These are phyloP conservation scores for Entomophthora muscae DNA, from an alignment of 371 early-diverging fungal species.

Conservation along the genomic window DNA sequence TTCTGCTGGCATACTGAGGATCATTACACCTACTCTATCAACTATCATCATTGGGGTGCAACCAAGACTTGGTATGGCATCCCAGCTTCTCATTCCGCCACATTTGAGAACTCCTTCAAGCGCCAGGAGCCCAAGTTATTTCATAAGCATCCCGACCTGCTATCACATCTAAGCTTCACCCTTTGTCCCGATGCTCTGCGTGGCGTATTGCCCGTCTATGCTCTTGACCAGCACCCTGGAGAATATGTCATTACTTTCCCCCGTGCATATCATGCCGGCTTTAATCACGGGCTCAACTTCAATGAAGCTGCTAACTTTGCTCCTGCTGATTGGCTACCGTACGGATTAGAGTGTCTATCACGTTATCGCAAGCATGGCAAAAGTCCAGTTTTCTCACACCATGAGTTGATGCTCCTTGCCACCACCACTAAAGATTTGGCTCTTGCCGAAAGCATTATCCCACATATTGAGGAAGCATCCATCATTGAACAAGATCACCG, in stretches of 20 bases:
- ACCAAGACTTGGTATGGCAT: slow-evolving; percentile 96
- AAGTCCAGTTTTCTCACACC: slow-evolving; percentile 85
- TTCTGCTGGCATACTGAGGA: slow-evolving; percentile 98
- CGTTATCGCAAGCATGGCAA: slow-evolving; percentile 60
- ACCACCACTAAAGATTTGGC: no score
- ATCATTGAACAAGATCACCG: no score
- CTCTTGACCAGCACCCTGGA: slow-evolving; percentile 77
- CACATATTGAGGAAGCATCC: no score
- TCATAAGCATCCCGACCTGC: slow-evolving; percentile 73
- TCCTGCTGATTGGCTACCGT: slow-evolving; percentile 74
- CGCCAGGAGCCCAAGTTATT: slow-evolving; percentile 71
- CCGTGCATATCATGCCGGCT: slow-evolving; percentile 85
- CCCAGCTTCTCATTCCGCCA: slow-evolving; percentile 57
- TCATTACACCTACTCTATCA: slow-evolving; percentile 87
- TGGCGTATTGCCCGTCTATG: slow-evolving; percentile 53
- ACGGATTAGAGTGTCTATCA: slow-evolving; percentile 53
- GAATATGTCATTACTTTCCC: slow-evolving; percentile 93
- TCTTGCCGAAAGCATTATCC: no score
- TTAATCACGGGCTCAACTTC: slow-evolving; percentile 93
- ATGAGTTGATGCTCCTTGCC: slow-evolving; percentile 49
- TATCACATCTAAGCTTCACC: slow-evolving; percentile 85
- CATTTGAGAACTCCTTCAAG: slow-evolving; percentile 66
- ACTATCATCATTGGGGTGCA: slow-evolving; percentile 92
- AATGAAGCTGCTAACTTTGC: slow-evolving; percentile 96
- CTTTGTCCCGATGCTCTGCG: slow-evolving; percentile 57